phyloP scores from a whole-genome alignment of 805 yeast species.

The Lipomyces spencermartinsiae region DNA sequence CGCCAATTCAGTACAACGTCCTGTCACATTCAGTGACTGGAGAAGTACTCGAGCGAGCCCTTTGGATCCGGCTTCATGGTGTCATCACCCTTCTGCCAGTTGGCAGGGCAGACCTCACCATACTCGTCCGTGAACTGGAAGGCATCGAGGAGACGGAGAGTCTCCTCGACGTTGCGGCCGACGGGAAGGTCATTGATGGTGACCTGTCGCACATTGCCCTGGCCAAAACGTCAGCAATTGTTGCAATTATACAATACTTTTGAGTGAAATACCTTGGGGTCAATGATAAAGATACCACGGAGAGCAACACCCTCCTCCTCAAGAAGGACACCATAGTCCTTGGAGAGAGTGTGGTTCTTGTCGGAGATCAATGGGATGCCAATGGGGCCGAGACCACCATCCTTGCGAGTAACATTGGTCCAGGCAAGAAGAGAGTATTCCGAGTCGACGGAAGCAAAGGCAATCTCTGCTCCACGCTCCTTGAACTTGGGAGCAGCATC shows the following conservation, averaged over 20 bases:
- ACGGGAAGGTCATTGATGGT: conserved; percentile 99
- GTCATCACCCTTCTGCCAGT: conserved; percentile 96
- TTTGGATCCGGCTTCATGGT: conserved; percentile 85
- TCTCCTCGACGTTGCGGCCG: conserved; percentile 98
- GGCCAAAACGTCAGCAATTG: not conserved
- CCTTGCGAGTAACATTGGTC: conserved; percentile 95
- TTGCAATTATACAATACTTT: not conserved
- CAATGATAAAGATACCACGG: conserved; percentile 98
- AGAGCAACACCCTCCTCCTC: conserved; percentile 97
- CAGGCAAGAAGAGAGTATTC: conserved; percentile 97
- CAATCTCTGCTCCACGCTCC: conserved; percentile 83
- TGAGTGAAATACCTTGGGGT: conserved; percentile 65
- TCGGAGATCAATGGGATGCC: conserved; percentile 95
- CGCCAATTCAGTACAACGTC: not conserved
- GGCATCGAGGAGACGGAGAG: conserved; percentile 96
- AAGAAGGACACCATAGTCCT: conserved; percentile 95
- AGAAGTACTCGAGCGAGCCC: conserved; percentile 79
- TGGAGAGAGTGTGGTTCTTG: conserved; percentile 93
- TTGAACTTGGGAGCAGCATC: conserved; percentile 91
- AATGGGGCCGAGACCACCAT: conserved; percentile 97
- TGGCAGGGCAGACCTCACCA: conserved; percentile 99
- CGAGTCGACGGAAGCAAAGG: conserved; percentile 98
- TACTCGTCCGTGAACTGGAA: conserved; percentile 99
- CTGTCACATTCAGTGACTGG: conserved; percentile 24
- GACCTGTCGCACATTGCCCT: conserved; percentile 88